Percentiles rank a stretch among this genome's conserved stretches.
Evolutionary conservation across 371 early-diverging fungal species (phyloP).

Genomic region (Entomophthora muscae): DNA sequence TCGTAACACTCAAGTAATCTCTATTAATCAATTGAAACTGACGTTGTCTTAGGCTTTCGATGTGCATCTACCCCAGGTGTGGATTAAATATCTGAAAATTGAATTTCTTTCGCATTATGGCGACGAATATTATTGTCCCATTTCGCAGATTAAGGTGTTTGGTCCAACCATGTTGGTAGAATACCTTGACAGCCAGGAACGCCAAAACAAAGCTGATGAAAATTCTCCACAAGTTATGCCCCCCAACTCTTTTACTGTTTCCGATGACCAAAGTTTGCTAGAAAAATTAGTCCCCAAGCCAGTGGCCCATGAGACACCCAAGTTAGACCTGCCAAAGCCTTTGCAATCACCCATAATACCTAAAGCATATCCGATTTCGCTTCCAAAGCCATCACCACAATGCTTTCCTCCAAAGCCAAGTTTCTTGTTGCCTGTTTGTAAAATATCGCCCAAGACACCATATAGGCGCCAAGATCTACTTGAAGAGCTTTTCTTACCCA

Average conservation of each 20-base stretch:
- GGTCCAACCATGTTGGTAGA: constrained; percentile 87
- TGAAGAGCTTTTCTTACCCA: background rate
- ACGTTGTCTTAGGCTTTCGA: constrained; percentile 38
- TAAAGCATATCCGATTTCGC: background rate
- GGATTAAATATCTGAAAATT: constrained; percentile 70
- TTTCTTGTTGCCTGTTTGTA: background rate
- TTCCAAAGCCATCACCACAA: background rate
- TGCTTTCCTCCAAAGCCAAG: too few relatives aligned
- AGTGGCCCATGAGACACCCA: background rate
- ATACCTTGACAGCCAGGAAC: constrained; percentile 38
- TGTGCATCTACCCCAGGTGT: constrained; percentile 46
- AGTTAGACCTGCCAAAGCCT: background rate
- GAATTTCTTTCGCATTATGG: constrained; percentile 85
- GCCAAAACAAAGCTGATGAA: background rate
- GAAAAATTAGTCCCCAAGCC: background rate
- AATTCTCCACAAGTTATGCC: background rate
- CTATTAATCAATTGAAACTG: background rate
- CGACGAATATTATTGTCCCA: constrained; percentile 81
- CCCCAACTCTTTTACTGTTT: background rate
- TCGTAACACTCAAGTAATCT: constrained; percentile 59
- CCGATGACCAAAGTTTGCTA: background rate
- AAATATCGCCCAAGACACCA: background rate
- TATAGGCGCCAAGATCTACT: background rate
- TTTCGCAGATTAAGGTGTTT: constrained; percentile 70
- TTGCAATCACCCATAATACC: background rate